Conservation (phyloP, 768 basidiomycete genomes). For the Exidia glandulosa region DNA sequence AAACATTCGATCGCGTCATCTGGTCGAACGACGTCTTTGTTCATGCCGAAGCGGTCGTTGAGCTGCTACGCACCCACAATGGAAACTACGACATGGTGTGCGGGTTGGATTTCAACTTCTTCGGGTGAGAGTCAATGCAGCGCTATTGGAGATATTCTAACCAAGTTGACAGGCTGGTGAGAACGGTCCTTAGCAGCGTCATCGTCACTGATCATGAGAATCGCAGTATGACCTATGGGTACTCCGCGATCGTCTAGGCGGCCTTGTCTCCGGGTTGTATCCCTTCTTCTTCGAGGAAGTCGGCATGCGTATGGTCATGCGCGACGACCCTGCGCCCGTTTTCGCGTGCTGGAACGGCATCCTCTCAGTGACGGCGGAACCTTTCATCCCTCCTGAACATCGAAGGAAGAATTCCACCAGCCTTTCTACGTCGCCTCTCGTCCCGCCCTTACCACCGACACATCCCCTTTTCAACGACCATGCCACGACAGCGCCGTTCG, state of each 20-base stretch:
- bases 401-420: constrained; percentile 11
- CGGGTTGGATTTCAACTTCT: constrained; percentile 27
- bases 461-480: constrained; percentile 17
- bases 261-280: constrained; percentile 21
- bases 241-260: constrained; percentile 23
- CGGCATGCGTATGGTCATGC: constrained; percentile 23
- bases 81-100: constrained; percentile 35
- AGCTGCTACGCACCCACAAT: constrained; percentile 26
- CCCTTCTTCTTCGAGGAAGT: constrained; percentile 32
- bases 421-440: not conserved
- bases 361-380: constrained; percentile 28
- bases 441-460: constrained; percentile 12
- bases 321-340: constrained; percentile 31
- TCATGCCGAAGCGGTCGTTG: constrained; percentile 28
- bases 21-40: constrained; percentile 34
- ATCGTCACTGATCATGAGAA: no score
- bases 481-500: constrained; percentile 16
- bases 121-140: no score
- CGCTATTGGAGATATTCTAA: no score
- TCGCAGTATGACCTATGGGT: no score
- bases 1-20: constrained; percentile 21
- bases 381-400: constrained; percentile 27
- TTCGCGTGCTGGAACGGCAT: constrained; percentile 39
- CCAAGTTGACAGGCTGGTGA: no score
- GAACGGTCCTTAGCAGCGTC: no score